Conservation (phyloP, 768 basidiomycete species). For the Tricholoma hemisulphureum region DNA sequence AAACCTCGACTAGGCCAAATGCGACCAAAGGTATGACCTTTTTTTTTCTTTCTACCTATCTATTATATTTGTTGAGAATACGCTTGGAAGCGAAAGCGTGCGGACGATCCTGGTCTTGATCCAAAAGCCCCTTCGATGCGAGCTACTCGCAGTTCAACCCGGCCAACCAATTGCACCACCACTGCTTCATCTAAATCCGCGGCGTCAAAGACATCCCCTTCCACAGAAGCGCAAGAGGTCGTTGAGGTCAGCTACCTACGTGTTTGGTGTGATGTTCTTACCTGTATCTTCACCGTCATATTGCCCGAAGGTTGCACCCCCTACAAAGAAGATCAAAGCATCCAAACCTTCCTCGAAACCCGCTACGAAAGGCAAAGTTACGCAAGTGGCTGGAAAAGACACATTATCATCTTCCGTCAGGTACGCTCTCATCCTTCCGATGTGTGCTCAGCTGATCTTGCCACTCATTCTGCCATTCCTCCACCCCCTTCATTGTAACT, state of each 20-base stretch:
- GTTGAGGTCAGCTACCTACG: slow-evolving; percentile 13
- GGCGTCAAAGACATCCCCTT: slow-evolving; percentile 21
- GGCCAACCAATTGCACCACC: slow-evolving; percentile 24
- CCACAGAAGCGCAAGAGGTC: slow-evolving; percentile 23
- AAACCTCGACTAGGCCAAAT: slow-evolving; percentile 18
- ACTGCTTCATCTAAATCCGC: slow-evolving; percentile 26
- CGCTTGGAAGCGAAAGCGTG: slow-evolving; percentile 55
- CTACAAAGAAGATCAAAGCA: slow-evolving; percentile 43
- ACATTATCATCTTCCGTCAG: slow-evolving; percentile 7
- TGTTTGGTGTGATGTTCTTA: slow-evolving; percentile 4
- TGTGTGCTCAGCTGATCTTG: not conserved
- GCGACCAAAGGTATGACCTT: slow-evolving; percentile 36
- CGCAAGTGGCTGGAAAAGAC: not conserved
- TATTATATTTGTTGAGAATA: not conserved
- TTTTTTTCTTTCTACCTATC: not conserved
- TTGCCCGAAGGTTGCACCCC: slow-evolving; percentile 22
- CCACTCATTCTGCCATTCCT: not conserved
- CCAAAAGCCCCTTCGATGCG: slow-evolving; percentile 39
- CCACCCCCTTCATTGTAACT: not conserved
- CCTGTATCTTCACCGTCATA: not conserved
- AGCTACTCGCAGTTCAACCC: slow-evolving; percentile 45
- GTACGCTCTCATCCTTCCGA: slow-evolving; percentile 12
- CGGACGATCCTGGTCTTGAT: slow-evolving; percentile 34
- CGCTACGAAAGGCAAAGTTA: slow-evolving; percentile 14
- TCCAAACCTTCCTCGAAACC: slow-evolving; percentile 17